Evolutionary conservation across 2,329 filamentous ascomycete species (phyloP), one percentile per base, ranked within the genome.

Genomic region (Ciborinia camelliae): DNA sequence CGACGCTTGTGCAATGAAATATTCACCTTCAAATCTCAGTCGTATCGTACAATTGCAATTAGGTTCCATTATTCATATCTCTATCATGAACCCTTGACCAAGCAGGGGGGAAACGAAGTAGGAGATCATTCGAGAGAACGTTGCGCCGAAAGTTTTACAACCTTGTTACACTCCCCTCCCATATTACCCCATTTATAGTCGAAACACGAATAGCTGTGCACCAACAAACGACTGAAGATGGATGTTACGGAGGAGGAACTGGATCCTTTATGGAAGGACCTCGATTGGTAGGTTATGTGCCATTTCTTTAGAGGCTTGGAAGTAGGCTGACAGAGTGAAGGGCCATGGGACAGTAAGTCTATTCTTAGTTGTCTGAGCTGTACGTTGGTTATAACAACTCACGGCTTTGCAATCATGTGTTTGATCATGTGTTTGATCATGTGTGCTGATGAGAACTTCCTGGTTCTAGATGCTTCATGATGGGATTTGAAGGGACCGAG

Each of bases 401-500:
- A 32, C 10, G 18, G 14, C 39, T 52, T 43, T 51, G 48, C 23
- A 4, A 51, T 63, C 32, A 51, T 54, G 14, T 58, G 32, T 30
- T 65, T 30, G 18, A 4, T 43, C 37, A n/a, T 7, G 41, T 26
- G 18, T 57, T 65, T 30, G 18, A 4, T 43, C 37, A n/a, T 7
- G 41, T 26, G 18, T 57, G n/a, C n/a, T n/a, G 43, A 30, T 62
- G 60, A 45, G 30, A 32, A 23, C 20, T 41, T 28, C 20, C 9
- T 39, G 14, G 9, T 14, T 55, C 23, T 58, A 52, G 58, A 64
- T 59, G 54, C 41, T 60, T 61, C 32, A 53, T 60, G 45, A 53
- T 69, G 68, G 90, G 90, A 76, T 96, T 91, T 82, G 90, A 95
- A 81, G 91, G 91, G 67, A 91, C 89, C 63, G 85, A 90, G 75